Evolutionary conservation across 208 protist species (phyloP), one percentile per base, ranked within the genome.

Genomic region (Tritrichomonas foetus): DNA sequence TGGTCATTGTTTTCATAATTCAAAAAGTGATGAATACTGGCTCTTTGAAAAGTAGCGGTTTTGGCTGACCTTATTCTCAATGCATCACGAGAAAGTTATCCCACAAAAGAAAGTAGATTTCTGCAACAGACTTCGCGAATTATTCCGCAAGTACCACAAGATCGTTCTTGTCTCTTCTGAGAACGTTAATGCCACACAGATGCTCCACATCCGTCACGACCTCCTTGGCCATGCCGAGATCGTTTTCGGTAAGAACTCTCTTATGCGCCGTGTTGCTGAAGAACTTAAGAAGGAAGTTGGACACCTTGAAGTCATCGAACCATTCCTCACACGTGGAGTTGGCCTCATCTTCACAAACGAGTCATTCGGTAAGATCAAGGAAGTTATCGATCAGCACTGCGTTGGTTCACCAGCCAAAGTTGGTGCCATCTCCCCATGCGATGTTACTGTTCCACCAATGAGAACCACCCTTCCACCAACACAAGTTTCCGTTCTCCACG

Each of bases 401-500:
- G 20, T 9, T 20, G 13, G 20, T 9, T 9, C 95, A 97, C 96
- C 97, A 98, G 98, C n/a, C n/a, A n/a, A n/a, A n/a, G n/a, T n/a
- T n/a, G n/a, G n/a, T n/a, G n/a, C n/a, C n/a, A n/a, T n/a, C 99
- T 92, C 99, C 47, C 98, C 98, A 61, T 95, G 94, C 95, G 97
- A 99, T 94, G 98, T 99, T 75, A 94, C 97, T 95, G 96, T 99
- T 94, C 97, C 97, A 55, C 97, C 97, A 16, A 97, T 97, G 66
- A 97, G 97, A 95, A 99, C 99, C 20, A 98, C 98, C 95, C 96
- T 99, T 94, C 98, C 99, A 95, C 99, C 99, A 89, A 98, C 97
- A 66, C 97, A 99, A 96, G 99, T 98, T 57, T 97, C 97, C 93
- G 99, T 99, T 98, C 98, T 99, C 97, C 98, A 99, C 96, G 98